A percentile compares a stretch with the other conserved stretches of the same genome.
These are phyloP conservation scores for Chalciporus pseudorubinellus DNA, from an alignment of 768 basidiomycete species.

Conservation along the genomic window DNA sequence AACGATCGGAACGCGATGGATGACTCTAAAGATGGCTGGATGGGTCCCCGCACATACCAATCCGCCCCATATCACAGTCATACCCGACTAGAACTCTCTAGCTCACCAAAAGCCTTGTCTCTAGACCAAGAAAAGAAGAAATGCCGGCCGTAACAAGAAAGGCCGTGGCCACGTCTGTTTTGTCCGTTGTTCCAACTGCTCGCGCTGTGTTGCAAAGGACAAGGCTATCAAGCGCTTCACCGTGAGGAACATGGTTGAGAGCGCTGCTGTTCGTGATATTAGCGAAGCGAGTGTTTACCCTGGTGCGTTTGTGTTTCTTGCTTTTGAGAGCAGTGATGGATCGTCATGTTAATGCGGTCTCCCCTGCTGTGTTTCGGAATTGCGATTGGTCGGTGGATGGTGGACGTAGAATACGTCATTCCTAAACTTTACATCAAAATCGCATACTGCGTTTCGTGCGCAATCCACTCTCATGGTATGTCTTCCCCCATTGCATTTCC, in stretches of 20 bases:
- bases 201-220: conserved; percentile 96
- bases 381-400: too few relatives aligned
- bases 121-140: conserved; percentile 99
- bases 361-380: too few relatives aligned
- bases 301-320: conserved; percentile 50
- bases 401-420: conserved; percentile 78
- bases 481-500: too few relatives aligned
- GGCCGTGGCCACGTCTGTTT: conserved; percentile 94
- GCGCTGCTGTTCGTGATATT: conserved; percentile 95
- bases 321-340: neutral
- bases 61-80: neutral
- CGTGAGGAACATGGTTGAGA: conserved; percentile 99
- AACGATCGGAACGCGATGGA: conserved; percentile 6
- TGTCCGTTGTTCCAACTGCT: conserved; percentile 99
- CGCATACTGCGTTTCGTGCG: conserved; percentile 97
- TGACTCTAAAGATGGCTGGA: conserved; percentile 7
- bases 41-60: conserved; percentile 5
- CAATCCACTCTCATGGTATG: conserved; percentile 96
- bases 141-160: conserved; percentile 98
- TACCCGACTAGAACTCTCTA: neutral
- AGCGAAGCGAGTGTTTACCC: conserved; percentile 92
- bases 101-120: neutral
- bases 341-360: neutral
- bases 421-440: conserved; percentile 99
- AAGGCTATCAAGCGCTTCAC: conserved; percentile 99